Base-by-base conservation (phyloP, 257 asterid genomes). In the Catharanthus roseus region DNA sequence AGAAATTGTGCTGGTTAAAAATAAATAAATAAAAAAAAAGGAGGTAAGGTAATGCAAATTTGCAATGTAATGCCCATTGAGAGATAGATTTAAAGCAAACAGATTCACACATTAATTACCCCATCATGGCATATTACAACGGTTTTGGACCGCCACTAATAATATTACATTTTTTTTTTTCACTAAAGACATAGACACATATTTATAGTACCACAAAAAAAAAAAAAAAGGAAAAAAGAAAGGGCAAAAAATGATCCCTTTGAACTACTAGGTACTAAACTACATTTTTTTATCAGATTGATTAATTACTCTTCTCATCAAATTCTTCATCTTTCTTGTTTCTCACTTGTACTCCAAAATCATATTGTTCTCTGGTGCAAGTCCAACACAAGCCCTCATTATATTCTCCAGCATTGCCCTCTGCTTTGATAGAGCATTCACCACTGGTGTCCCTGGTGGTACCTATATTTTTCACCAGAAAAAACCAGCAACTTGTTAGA, bases 291-390 rank as follows among this genome's bases (percentile, higher is more conserved):
- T n/a, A n/a, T n/a, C n/a, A n/a, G n/a, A n/a, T n/a, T 2, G 10
- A 55, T 10, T 53, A 21, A 41, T 24, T 5, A 18, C n/a, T 41
- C 29, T 58, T 55, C 33, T 28, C 10, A 29, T 24, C 47, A 51
- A 7, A 7, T 38, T 38, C 49, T 53, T 89, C n/a, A n/a, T n/a
- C n/a, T n/a, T n/a, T n/a, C n/a, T n/a, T n/a, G n/a, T n/a, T n/a
- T n/a, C n/a, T n/a, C 91, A 95, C 77, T 95, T 95, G 88, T 91
- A 95, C 65, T 95, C 99, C 89, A 95, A 77, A 41, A 91, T 95
- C 99, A 95, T 95, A 88, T 95, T 95, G 89, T 95, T 95, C 68
- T 95, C 99, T 6, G 99, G 97, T 54, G 99, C 96, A 85, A 95
- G 82, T 42, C 99, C 99, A 74, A 91, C 89, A 72, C 97, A 95